phyloP scores from a whole-genome alignment of 371 early-diverging fungal genomes.

The Caulochytrium protostelioides region DNA sequence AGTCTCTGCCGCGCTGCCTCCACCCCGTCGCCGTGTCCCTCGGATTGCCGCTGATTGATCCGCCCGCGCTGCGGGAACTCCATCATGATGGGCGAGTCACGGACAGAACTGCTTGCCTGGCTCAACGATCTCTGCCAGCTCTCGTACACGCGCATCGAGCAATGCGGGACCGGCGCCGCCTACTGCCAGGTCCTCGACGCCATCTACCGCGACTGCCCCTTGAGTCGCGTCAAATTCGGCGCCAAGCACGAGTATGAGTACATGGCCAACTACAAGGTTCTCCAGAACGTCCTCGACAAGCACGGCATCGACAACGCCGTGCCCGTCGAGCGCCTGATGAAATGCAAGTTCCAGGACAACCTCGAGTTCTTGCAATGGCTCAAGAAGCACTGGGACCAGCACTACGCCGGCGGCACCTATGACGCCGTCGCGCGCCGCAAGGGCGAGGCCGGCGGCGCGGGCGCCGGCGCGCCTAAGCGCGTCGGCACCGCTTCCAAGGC shows the following conservation, averaged over 20 bases:
- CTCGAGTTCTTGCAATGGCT: conserved; percentile 89
- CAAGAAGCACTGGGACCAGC: conserved; percentile 64
- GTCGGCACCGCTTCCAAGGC: conserved; percentile 2
- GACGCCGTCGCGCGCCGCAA: conserved; percentile 61
- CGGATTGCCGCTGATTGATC: too few relatives aligned
- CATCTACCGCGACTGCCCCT: conserved; percentile 41
- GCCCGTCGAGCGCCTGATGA: conserved; percentile 63
- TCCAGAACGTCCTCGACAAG: conserved; percentile 57
- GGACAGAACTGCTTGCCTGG: conserved; percentile 77
- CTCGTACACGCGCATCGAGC: conserved; percentile 76
- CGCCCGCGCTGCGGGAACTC: too few relatives aligned
- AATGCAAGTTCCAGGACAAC: conserved; percentile 90
- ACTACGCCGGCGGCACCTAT: conserved; percentile 57
- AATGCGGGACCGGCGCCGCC: conserved; percentile 69
- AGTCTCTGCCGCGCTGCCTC: too few relatives aligned
- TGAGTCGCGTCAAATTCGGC: conserved; percentile 67
- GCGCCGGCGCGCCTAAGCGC: conserved; percentile 6
- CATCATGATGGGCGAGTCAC: conserved; percentile 47
- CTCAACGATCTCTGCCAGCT: conserved; percentile 68
- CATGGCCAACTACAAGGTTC: conserved; percentile 69
- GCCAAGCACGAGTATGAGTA: conserved; percentile 84
- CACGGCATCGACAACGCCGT: conserved; percentile 54
- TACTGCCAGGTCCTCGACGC: conserved; percentile 83
- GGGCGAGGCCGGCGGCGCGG: conserved; percentile 14
- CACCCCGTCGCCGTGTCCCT: too few relatives aligned